Conservation (phyloP, 345 rosid genomes). For the Eucalyptus shirleyi region DNA sequence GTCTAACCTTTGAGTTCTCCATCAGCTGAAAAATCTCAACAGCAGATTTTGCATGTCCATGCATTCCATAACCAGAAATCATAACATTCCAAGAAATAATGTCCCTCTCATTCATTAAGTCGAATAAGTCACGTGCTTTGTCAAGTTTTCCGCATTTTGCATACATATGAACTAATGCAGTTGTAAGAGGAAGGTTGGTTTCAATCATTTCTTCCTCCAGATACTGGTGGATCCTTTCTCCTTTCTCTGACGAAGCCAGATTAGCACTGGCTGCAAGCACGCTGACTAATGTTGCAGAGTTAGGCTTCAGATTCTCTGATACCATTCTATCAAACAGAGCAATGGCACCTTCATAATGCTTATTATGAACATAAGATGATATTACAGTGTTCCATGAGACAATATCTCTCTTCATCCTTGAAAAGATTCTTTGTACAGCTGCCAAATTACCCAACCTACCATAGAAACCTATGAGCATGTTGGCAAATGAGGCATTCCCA, state of each 20-base stretch:
- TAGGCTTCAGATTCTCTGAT: conserved; percentile 24
- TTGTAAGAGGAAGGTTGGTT: conserved; percentile 35
- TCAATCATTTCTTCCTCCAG: conserved; percentile 30
- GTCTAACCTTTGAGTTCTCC: conserved; percentile 38
- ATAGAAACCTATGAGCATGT: conserved; percentile 51
- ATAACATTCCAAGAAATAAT: conserved; percentile 54
- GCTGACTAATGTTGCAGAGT: conserved; percentile 35
- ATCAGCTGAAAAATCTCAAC: conserved; percentile 36
- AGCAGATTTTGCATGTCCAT: conserved; percentile 46
- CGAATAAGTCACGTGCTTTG: conserved; percentile 36
- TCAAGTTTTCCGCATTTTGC: conserved; percentile 60
- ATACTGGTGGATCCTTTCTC: conserved; percentile 32
- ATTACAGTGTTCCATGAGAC: conserved; percentile 58
- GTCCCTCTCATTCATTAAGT: conserved; percentile 34
- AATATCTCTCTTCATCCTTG: conserved; percentile 12
- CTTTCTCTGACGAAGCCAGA: conserved; percentile 40
- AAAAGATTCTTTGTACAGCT: conserved; percentile 30
- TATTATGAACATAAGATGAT: conserved; percentile 22
- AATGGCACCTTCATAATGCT: conserved; percentile 28
- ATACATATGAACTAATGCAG: conserved; percentile 59
- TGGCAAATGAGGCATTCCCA: conserved; percentile 20
- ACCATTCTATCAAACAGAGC: conserved; percentile 47
- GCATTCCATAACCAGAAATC: conserved; percentile 58
- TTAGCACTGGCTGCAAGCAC: conserved; percentile 56
- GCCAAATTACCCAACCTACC: conserved; percentile 36